These are phyloP conservation scores for Phytophthora quininea DNA, from an alignment of 352 stramenopile genomes.

Conservation along the genomic window DNA sequence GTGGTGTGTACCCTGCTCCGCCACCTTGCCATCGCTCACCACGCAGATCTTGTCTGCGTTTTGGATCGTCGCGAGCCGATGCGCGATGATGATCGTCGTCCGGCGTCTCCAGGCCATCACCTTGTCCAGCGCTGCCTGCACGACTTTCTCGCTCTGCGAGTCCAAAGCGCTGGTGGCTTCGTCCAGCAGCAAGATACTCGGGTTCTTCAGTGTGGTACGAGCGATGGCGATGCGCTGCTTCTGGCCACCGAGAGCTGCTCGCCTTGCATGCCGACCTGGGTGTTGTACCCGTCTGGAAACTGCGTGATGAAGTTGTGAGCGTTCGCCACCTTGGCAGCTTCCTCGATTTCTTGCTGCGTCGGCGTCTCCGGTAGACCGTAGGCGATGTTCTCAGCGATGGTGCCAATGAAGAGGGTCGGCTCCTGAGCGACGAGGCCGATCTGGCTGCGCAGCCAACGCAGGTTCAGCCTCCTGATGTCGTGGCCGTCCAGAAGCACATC, in stretches of 20 bases:
- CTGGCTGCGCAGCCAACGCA: conserved; percentile 54
- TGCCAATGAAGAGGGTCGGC: conserved; percentile 64
- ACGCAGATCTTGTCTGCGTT: conserved; percentile 95
- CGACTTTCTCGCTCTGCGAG: conserved; percentile 78
- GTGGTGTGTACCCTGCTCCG: conserved; percentile 92
- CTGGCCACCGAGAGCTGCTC: conserved; percentile 75
- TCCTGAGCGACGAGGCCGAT: conserved; percentile 70
- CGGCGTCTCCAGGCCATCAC: conserved; percentile 56
- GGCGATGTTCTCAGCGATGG: conserved; percentile 64
- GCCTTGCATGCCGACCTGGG: conserved; percentile 93
- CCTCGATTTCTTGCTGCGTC: conserved; percentile 68
- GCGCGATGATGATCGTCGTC: conserved; percentile 94
- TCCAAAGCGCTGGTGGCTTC: conserved; percentile 92
- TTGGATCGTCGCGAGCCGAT: conserved; percentile 93
- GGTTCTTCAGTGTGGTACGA: conserved; percentile 89
- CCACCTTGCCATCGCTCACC: conserved; percentile 89
- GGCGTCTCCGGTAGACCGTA: conserved; percentile 46
- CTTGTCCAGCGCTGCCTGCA: conserved; percentile 81
- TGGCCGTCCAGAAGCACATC: conserved; percentile 77
- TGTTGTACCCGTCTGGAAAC: conserved; percentile 92
- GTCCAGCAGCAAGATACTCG: conserved; percentile 89
- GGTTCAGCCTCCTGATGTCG: conserved; percentile 72
- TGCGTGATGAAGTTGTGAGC: conserved; percentile 91
- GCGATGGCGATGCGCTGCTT: conserved; percentile 92
- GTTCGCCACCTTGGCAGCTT: conserved; percentile 91